Percentiles rank a stretch among this genome's conserved stretches.
Evolutionary conservation across 169 alveolate species (phyloP).

Genomic region (Babesia bigemina): DNA sequence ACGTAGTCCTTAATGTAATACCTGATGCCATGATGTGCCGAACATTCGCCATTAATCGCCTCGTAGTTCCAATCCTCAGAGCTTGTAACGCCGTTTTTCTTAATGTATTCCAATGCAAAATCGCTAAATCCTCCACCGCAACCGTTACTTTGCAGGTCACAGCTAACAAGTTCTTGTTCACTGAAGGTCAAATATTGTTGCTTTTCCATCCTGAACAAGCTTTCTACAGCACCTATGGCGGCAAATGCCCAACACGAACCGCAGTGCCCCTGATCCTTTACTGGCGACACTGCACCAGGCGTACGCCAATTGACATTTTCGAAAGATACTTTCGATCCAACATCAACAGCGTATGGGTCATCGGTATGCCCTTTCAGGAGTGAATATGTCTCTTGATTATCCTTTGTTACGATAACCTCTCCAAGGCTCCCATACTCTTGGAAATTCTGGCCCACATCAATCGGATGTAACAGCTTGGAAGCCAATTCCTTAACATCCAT

Average conservation of each 20-base stretch:
- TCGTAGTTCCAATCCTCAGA: slow-evolving; percentile 79
- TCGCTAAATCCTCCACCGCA: slow-evolving; percentile 88
- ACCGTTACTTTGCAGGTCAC: slow-evolving; percentile 75
- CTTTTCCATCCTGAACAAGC: background rate
- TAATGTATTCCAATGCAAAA: slow-evolving; percentile 80
- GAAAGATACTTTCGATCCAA: background rate
- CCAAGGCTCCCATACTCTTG: background rate
- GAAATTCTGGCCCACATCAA: background rate
- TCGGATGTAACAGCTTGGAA: slow-evolving; percentile 5
- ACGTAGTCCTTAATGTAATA: slow-evolving; percentile 12
- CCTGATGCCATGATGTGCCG: slow-evolving; percentile 17
- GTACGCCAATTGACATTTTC: slow-evolving; percentile 73
- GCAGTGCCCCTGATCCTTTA: slow-evolving; percentile 81
- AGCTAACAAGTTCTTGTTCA: slow-evolving; percentile 87
- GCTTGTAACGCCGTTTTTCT: slow-evolving; percentile 71
- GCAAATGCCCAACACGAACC: slow-evolving; percentile 90
- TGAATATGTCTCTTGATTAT: background rate
- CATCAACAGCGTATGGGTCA: background rate
- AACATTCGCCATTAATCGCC: slow-evolving; percentile 57
- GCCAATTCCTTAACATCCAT: slow-evolving; percentile 34
- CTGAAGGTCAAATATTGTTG: slow-evolving; percentile 61
- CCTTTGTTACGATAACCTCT: background rate
- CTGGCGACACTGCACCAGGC: slow-evolving; percentile 75
- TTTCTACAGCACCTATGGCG: slow-evolving; percentile 73
- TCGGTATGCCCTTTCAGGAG: background rate